Conservation (phyloP, 176 grass and related monocot species). For the Chrysopogon serrulatus region DNA sequence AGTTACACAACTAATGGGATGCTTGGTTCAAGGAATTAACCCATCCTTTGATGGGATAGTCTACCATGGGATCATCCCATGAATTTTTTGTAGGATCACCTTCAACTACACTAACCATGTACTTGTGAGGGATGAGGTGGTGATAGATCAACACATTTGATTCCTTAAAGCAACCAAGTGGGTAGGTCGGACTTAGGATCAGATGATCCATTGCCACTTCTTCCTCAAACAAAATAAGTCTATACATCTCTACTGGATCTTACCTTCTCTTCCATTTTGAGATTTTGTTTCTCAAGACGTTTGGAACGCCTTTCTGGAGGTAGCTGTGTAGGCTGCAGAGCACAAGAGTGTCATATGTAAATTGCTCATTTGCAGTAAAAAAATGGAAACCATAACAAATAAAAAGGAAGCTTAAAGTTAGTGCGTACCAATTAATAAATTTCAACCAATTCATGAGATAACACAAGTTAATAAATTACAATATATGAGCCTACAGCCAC, state of each 20-base stretch:
- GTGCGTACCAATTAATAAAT: not conserved
- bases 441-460: conserved; percentile 4
- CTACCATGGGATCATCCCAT: not conserved
- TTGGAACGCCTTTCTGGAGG: conserved; percentile 46
- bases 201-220: not conserved
- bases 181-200: not conserved
- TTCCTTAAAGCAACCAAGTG: not conserved
- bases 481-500: not conserved
- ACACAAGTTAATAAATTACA: not conserved
- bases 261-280: conserved; percentile 46
- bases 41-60: not conserved
- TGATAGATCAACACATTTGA: not conserved
- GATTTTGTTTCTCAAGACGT: conserved; percentile 50
- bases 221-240: not conserved
- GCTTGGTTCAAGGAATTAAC: not conserved
- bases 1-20: not conserved
- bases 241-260: not conserved
- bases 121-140: not conserved
- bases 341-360: not conserved
- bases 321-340: conserved; percentile 20
- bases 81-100: not conserved
- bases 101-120: not conserved
- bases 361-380: conserved; percentile 1
- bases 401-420: not conserved
- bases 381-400: not conserved